Conservation (phyloP, 2,329 filamentous ascomycete species). For the Cladophialophora bantiana region DNA sequence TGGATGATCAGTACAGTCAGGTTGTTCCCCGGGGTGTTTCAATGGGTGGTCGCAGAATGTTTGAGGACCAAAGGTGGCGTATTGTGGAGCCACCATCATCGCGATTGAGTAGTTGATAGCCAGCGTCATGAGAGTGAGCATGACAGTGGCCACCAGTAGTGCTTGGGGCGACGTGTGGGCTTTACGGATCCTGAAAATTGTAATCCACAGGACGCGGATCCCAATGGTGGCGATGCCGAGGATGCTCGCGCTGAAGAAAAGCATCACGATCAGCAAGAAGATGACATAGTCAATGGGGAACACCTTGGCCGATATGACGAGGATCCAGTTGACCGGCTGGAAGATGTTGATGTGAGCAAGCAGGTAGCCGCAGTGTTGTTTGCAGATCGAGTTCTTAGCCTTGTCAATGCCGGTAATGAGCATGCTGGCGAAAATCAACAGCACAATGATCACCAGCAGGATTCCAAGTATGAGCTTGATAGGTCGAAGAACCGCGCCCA, state of each 20-base stretch:
- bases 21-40: constrained; percentile 67
- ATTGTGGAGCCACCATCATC: constrained; percentile 95
- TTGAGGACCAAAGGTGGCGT: constrained; percentile 91
- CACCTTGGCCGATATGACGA: constrained; percentile 78
- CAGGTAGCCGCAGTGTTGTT: constrained; percentile 88
- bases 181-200: constrained; percentile 87
- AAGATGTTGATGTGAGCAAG: constrained; percentile 88
- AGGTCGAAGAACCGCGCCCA: constrained; percentile 82
- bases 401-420: constrained; percentile 96
- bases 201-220: constrained; percentile 95
- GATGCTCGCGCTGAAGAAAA: constrained; percentile 89
- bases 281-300: constrained; percentile 94
- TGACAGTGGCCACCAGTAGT: constrained; percentile 85
- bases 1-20: constrained; percentile 75
- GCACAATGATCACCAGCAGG: constrained; percentile 73
- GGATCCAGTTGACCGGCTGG: constrained; percentile 91
- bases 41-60: constrained; percentile 84
- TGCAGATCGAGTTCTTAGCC: constrained; percentile 92
- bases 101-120: constrained; percentile 92
- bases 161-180: constrained; percentile 91
- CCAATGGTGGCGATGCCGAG: constrained; percentile 85
- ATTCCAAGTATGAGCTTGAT: constrained; percentile 87
- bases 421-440: constrained; percentile 89
- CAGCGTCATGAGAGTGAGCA: constrained; percentile 86
- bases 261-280: constrained; percentile 81